A percentile compares a stretch with the other conserved stretches of the same genome.
These are phyloP conservation scores for Aspergillus aculeatus DNA, from an alignment of 2,329 filamentous ascomycete species.

Conservation along the genomic window DNA sequence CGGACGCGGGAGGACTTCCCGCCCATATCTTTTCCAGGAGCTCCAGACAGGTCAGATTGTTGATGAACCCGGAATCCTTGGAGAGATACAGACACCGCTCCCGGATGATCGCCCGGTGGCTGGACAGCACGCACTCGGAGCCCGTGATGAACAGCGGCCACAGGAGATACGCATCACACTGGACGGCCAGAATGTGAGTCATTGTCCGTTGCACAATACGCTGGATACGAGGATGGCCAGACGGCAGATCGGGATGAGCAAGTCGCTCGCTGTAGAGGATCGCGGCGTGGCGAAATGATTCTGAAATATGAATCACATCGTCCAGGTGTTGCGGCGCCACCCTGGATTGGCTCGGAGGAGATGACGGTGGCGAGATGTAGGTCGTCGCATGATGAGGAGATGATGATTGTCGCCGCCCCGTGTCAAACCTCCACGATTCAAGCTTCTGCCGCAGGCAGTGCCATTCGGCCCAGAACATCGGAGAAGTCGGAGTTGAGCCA, in stretches of 20 bases:
- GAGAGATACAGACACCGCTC: constrained; percentile 82
- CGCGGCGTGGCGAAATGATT: constrained; percentile 86
- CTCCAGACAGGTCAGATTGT: constrained; percentile 82
- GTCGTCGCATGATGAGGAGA: constrained; percentile 14
- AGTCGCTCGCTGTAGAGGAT: constrained; percentile 87
- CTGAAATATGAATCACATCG: constrained; percentile 78
- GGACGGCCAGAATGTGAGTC: constrained; percentile 77
- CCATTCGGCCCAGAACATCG: constrained; percentile 81
- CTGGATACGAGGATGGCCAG: constrained; percentile 75
- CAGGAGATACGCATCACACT: constrained; percentile 82
- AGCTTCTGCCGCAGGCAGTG: constrained; percentile 72
- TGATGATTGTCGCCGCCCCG: constrained; percentile 20
- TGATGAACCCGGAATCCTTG: constrained; percentile 85
- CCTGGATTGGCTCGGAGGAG: constrained; percentile 25
- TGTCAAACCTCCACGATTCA: constrained; percentile 76
- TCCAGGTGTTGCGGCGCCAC: constrained; percentile 62
- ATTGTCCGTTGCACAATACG: constrained; percentile 78
- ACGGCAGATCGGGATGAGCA: constrained; percentile 71
- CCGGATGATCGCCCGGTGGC: constrained; percentile 76
- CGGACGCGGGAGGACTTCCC: constrained; percentile 26
- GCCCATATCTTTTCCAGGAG: constrained; percentile 83
- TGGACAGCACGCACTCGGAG: constrained; percentile 79
- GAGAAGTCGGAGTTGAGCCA: constrained; percentile 22
- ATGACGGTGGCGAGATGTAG: constrained; percentile 32
- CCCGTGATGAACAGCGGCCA: constrained; percentile 92